Base-by-base conservation (phyloP, 768 basidiomycete genomes). In the Panaeolus cyanescens region DNA sequence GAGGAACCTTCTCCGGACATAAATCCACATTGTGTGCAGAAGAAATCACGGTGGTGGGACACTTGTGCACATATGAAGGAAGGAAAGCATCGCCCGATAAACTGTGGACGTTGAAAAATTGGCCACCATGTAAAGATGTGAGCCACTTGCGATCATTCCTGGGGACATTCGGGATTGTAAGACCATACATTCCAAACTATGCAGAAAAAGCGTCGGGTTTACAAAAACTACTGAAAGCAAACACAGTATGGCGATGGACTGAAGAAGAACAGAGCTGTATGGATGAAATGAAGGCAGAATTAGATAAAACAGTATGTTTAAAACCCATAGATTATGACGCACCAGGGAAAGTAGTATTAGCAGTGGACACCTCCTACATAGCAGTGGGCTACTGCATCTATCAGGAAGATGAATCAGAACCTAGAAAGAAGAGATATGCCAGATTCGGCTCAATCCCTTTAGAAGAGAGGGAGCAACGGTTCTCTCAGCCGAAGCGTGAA, bases 401-500 rank as follows among this genome's bases (percentile, higher is more conserved):
- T 12, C 80, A 82, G 60, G 42, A 64, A 22, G 68, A 73, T 31
- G 31, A 56, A 0, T 22, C 65, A 0, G 67, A 72, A 28, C 69
- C 66, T 0, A 65, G 70, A 2, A 60, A 62, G 12, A 60, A 66
- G 0, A 67, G 68, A 15, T 78, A 71, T 31, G 67, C 71, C 0
- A 63, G 69, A 0, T 83, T 81, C 45, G 70, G 78, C 0, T 82
- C 77, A 0, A 77, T 83, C 0, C 64, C 73, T 0, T 67, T 80
- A 25, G 78, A 77, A 36, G 70, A 73, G 0, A 22, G 72, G 0
- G 74, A 80, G 62, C 58, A 67, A 1, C 28, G 66, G 0, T 79
- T 72, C 59, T 78, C 76, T 1, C 79, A 80, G 45, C 70, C 77
- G 0, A 83, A 83, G 45, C 31, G 72, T 0, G 78, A 83, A 62